These are phyloP conservation scores for Exophiala viscosa DNA, from an alignment of 2,329 filamentous ascomycete genomes.

Conservation along the genomic window DNA sequence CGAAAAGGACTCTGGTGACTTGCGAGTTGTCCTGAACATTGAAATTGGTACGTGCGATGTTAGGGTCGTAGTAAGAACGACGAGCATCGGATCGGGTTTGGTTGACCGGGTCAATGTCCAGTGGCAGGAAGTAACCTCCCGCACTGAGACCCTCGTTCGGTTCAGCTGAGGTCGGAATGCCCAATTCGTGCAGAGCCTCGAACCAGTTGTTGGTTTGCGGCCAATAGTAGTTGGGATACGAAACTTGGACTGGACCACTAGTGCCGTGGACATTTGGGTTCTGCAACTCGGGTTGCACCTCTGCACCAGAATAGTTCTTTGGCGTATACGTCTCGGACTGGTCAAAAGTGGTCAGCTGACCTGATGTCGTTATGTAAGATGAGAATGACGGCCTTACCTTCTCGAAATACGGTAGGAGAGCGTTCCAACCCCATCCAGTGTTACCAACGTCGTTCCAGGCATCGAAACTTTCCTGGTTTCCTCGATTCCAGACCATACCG, in stretches of 20 bases:
- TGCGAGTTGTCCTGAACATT: slow-evolving; percentile 34
- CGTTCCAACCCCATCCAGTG: slow-evolving; percentile 43
- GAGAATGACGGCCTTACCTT: slow-evolving; percentile 31
- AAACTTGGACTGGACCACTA: slow-evolving; percentile 49
- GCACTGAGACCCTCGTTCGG: slow-evolving; percentile 36
- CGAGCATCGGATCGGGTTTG: slow-evolving; percentile 41
- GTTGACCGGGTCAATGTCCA: slow-evolving; percentile 34
- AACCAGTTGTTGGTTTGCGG: slow-evolving; percentile 36
- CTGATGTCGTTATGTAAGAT: not conserved
- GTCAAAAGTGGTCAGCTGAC: not conserved
- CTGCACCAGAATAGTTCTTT: slow-evolving; percentile 34
- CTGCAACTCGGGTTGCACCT: slow-evolving; percentile 37
- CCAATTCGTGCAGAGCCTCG: slow-evolving; percentile 37
- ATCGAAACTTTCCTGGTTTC: slow-evolving; percentile 40
- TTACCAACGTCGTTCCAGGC: slow-evolving; percentile 47
- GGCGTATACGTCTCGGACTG: slow-evolving; percentile 41
- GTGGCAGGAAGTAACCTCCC: slow-evolving; percentile 39
- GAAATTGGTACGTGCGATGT: slow-evolving; percentile 34
- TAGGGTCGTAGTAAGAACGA: slow-evolving; percentile 38
- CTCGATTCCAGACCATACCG: slow-evolving; percentile 40
- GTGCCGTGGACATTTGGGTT: slow-evolving; percentile 41
- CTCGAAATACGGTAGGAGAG: slow-evolving; percentile 48
- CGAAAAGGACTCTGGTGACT: slow-evolving; percentile 34
- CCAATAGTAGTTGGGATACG: slow-evolving; percentile 43
- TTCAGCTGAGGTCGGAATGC: slow-evolving; percentile 38